Percentiles rank a stretch among this genome's conserved stretches.
Evolutionary conservation across 176 grass and related monocot species (phyloP).

Genomic region (Carex parvula): DNA sequence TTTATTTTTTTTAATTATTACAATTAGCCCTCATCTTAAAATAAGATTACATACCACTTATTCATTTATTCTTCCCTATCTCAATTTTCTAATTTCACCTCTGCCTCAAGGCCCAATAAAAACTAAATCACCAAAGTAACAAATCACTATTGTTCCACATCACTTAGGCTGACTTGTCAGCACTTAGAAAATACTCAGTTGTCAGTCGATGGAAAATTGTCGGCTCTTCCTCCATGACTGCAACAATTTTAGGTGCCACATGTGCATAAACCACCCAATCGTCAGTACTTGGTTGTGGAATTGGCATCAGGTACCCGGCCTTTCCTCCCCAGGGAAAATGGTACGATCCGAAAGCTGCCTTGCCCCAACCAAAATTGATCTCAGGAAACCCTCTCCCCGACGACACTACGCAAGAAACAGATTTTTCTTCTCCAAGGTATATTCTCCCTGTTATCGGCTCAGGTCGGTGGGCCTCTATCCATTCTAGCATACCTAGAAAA

Average conservation of each 20-base stretch:
- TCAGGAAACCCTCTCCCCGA: slow-evolving; percentile 48
- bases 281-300: slow-evolving; percentile 43
- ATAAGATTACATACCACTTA: too few relatives aligned
- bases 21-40: too few relatives aligned
- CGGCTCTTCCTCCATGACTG: slow-evolving; percentile 46
- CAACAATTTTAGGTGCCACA: slow-evolving; percentile 26
- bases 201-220: slow-evolving; percentile 38
- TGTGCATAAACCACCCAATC: slow-evolving; percentile 74
- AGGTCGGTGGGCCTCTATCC: slow-evolving; percentile 46
- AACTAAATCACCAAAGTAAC: background rate
- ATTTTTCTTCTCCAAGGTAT: slow-evolving; percentile 19
- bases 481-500: slow-evolving; percentile 49
- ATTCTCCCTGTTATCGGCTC: slow-evolving; percentile 37
- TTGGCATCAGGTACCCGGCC: slow-evolving; percentile 66
- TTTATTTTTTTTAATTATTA: too few relatives aligned
- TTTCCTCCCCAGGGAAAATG: slow-evolving; percentile 53
- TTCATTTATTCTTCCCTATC: too few relatives aligned
- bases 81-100: too few relatives aligned
- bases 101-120: too few relatives aligned
- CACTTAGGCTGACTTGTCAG: background rate
- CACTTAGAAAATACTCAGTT: slow-evolving; percentile 37
- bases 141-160: background rate
- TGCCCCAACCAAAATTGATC: slow-evolving; percentile 52
- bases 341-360: slow-evolving; percentile 54
- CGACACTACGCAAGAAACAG: slow-evolving; percentile 45